Conservation (phyloP, 495 filamentous ascomycete genomes). For the Sabuloglossum arenarium region DNA sequence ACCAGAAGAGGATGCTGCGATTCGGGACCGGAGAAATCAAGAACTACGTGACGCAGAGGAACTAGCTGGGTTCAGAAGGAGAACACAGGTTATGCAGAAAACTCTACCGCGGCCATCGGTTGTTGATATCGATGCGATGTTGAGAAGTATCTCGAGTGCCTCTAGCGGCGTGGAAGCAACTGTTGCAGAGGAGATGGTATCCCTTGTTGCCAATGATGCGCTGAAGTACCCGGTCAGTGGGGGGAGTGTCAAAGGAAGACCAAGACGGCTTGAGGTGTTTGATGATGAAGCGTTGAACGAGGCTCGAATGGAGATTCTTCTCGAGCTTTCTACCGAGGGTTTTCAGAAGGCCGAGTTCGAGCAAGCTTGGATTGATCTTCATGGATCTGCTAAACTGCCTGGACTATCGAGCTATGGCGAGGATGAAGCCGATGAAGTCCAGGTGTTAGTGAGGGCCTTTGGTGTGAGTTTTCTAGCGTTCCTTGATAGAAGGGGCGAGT, state of each 20-base stretch:
- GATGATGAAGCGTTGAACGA: constrained; percentile 50
- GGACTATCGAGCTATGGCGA: constrained; percentile 61
- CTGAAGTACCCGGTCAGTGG: constrained; percentile 47
- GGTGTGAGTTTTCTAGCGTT: constrained; percentile 27
- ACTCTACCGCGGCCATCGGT: constrained; percentile 56
- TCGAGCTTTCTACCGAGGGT: constrained; percentile 41
- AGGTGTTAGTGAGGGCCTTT: constrained; percentile 40
- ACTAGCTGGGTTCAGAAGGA: constrained; percentile 54
- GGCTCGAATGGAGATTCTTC: constrained; percentile 54
- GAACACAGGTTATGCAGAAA: constrained; percentile 76
- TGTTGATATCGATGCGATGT: constrained; percentile 47
- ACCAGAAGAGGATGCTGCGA: constrained; percentile 67
- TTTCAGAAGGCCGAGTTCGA: constrained; percentile 37
- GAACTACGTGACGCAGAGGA: constrained; percentile 50
- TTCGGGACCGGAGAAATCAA: constrained; percentile 51
- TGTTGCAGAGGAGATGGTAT: constrained; percentile 54
- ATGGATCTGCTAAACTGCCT: constrained; percentile 35
- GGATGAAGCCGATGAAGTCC: constrained; percentile 41
- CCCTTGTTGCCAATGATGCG: constrained; percentile 66
- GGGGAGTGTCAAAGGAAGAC: constrained; percentile 37
- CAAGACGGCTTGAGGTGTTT: constrained; percentile 37
- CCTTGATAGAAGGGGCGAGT: background rate
- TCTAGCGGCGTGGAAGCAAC: constrained; percentile 33
- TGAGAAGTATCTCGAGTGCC: constrained; percentile 33
- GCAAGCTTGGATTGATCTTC: constrained; percentile 42